Base-by-base conservation (phyloP, 2,329 filamentous ascomycete genomes). In the Lasiodiplodia citricola region DNA sequence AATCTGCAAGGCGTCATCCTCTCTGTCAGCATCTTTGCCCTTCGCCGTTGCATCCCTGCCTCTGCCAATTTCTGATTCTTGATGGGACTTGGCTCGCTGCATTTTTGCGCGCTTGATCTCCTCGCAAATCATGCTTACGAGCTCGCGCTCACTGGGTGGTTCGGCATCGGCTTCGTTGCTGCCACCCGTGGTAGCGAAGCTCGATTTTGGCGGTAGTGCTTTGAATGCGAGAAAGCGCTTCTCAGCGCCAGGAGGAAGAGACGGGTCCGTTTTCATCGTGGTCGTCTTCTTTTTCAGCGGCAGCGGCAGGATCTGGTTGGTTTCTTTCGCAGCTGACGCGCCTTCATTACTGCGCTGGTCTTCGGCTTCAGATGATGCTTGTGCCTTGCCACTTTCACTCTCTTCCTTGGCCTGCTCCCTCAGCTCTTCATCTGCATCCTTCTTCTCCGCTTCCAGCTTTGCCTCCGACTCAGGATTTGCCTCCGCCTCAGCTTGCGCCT, bases 71-170 rank as follows among this genome's bases (percentile, higher is more conserved):
- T 71, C 68, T 35, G 70, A 54, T n/a, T 75, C 70, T 76, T 18
- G 31, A 11, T 7, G 21, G 23, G 18, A 13, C 80, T 41, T 75
- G 77, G 38, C 83, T 80, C 72, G 84, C 84, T 57, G 78, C 87
- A n/a, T 4, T 31, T 52, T 87, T 67, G 93, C 83, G 7, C 91
- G 85, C 73, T 92, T 90, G 68, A 97, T 92, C 75, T 96, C 93
- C 3, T 89, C 85, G 71, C 91, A 93, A 51, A 97, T 90, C 3
- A 84, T 84, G 67, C 86, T 85, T 10, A 90, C 86, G 4, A 87
- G 81, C 50, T 90, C 88, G 23, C 72, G 75, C 73, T 88, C 86
- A 28, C 78, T 84, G 54, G 80, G 73, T 18, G 75, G 75, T 18
- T 75, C 70, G 8, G 79, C 72, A 18, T 76, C 75, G 37, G 78